Evolutionary conservation across 306 rosid genomes (phyloP).

Genomic region (Sindora glabra): DNA sequence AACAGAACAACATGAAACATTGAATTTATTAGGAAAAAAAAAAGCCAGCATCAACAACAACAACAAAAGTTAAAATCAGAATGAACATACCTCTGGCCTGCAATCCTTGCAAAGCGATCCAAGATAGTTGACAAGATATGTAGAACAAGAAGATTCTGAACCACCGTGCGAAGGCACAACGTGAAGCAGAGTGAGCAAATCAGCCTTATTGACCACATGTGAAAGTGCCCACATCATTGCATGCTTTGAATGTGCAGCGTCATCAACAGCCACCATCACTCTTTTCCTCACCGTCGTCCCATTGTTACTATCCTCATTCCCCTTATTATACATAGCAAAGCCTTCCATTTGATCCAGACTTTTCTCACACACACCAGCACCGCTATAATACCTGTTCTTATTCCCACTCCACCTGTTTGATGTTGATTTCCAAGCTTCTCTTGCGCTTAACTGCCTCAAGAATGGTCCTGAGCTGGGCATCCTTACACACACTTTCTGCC

Average conservation of each 20-base stretch:
- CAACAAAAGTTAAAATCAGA: too few relatives aligned
- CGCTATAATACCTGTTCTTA: too few relatives aligned
- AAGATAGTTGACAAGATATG: conserved; percentile 64
- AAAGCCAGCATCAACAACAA: too few relatives aligned
- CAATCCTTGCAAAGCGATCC: conserved; percentile 81
- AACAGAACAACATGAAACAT: too few relatives aligned
- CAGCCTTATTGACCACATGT: conserved; percentile 70
- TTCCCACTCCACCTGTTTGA: conserved; percentile 56
- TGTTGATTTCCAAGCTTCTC: conserved; percentile 56
- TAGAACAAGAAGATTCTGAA: conserved; percentile 39
- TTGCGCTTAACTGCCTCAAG: conserved; percentile 56
- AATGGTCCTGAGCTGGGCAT: conserved; percentile 53
- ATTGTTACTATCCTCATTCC: conserved; percentile 30
- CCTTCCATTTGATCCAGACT: conserved; percentile 55
- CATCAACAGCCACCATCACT: conserved; percentile 89
- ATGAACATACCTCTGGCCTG: conserved; percentile 64
- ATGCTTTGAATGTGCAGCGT: conserved; percentile 62
- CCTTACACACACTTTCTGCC: not conserved
- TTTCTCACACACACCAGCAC: conserved; percentile 24
- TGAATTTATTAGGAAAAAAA: too few relatives aligned
- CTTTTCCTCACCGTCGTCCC: conserved; percentile 57
- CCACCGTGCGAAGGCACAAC: conserved; percentile 35
- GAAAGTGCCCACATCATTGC: conserved; percentile 96
- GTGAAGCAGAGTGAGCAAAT: conserved; percentile 78
- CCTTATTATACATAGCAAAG: conserved; percentile 42